Evolutionary conservation across 306 rosid species (phyloP), one percentile per base, ranked within the genome.

Genomic region (Vigna trinervia): DNA sequence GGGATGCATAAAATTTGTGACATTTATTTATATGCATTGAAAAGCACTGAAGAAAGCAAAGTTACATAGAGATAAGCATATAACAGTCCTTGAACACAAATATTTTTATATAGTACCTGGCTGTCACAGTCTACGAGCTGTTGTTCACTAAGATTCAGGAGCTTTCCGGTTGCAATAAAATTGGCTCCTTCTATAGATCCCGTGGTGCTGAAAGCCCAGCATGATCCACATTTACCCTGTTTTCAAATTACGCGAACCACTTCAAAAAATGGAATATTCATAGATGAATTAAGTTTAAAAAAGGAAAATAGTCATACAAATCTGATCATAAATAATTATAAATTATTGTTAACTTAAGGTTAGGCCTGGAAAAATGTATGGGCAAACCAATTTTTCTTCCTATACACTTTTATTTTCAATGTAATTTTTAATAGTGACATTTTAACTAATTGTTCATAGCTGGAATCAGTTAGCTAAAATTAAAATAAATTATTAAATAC

Each of bases 121-220:
- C 82, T 78, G 82, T 94, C 98, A 61, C 98, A 94, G 58, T 94
- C 98, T 41, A 94, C 87, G 6, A 94, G 96, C 84, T 94, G 98
- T 71, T 94, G 97, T 71, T 94, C 98, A 54, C 98, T 94, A 19
- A 94, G 97, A 87, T 22, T 92, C 20, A 92, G 81, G 15, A 94
- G 98, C 79, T 92, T 89, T 28, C 96, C 98, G 0, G 96, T 89
- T 39, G 91, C 92, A 10, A 92, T 30, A 51, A 84, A 94, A 80
- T 94, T 76, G 30, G 96, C 98, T 75, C 98, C 98, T 87, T 94
- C 98, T 10, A 90, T 51, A 5, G 90, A 86, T 68, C 98, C 98
- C 26, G 94, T 89, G 0, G 98, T 94, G 80, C 96, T 94, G 74
- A 94, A 94, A 34, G 97, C 98, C 98, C 98, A 94, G 76, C 97